These are phyloP conservation scores for Boletellus emodensis DNA, from an alignment of 768 basidiomycete genomes.

Conservation along the genomic window DNA sequence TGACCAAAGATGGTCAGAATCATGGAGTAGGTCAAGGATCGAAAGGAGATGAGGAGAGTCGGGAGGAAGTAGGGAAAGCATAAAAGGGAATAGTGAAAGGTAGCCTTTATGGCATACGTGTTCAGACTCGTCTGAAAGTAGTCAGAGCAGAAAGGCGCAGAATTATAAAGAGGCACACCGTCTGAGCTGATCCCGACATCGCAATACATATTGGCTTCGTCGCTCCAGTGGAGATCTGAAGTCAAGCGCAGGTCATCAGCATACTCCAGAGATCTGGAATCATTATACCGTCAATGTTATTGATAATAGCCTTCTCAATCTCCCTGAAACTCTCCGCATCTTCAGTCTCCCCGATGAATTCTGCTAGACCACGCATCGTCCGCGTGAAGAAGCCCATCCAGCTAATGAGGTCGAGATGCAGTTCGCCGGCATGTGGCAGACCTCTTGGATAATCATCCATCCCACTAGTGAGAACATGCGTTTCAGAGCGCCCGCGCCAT, in stretches of 20 bases:
- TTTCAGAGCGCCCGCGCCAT: constrained; percentile 86
- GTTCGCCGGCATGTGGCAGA: constrained; percentile 82
- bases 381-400: constrained; percentile 97
- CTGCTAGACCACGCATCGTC: constrained; percentile 89
- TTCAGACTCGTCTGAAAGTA: constrained; percentile 74
- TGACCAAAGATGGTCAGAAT: constrained; percentile 89
- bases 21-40: constrained; percentile 75
- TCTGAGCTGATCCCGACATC: constrained; percentile 83
- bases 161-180: constrained; percentile 42
- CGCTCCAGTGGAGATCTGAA: constrained; percentile 89
- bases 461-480: constrained; percentile 88
- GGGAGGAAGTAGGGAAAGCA: constrained; percentile 74
- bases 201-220: constrained; percentile 88
- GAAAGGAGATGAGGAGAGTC: constrained; percentile 75
- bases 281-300: constrained; percentile 75
- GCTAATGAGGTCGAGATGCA: constrained; percentile 89
- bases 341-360: constrained; percentile 81
- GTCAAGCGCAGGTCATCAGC: constrained; percentile 1
- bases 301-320: constrained; percentile 75
- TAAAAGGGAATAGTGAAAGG: constrained; percentile 89
- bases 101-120: constrained; percentile 92
- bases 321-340: constrained; percentile 73
- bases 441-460: constrained; percentile 97
- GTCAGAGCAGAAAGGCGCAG: constrained; percentile 2
- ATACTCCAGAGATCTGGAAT: background rate